Evolutionary conservation across 768 basidiomycete genomes (phyloP), one percentile per base, ranked within the genome.

Genomic region (Mrakia gelida): DNA sequence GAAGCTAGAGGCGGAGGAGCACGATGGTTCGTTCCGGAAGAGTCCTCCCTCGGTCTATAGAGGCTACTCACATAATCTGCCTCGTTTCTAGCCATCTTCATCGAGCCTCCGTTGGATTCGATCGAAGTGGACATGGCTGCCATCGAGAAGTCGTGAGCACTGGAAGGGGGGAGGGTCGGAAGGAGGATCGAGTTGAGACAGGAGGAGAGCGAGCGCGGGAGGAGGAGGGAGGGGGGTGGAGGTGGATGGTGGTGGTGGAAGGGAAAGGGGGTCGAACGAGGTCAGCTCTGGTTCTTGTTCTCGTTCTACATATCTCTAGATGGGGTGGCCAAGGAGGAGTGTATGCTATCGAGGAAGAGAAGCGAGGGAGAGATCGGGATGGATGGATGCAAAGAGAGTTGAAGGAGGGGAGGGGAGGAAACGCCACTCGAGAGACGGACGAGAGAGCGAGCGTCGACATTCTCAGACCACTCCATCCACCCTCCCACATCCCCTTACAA

Each of bases 21-120:
- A 45, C 54, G 32, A 56, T 9, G 54, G 21, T 16, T 32, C 72
- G 72, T 23, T 54, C 49, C 28, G 43, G 68, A n/a, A 21, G 13
- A n/a, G 13, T 43, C 26, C 43, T 49, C 32, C 28, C 15, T 52
- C 49, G 2, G 1, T 52, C 49, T n/a, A n/a, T n/a, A n/a, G n/a
- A n/a, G n/a, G n/a, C n/a, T n/a, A 73, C 72, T 73, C 72, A 73
- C 72, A 54, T 68, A 78, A 52, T 78, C 77, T 7, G 72, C 61
- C 68, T 78, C 77, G 65, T 72, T 65, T 28, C 56, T 49, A 9
- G 72, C 77, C 72, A 78, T 73, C 63, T 78, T 78, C 52, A 78
- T 68, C n/a, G 71, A 59, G 13, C 77, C 77, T 34, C 68, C 43
- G 34, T 41, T 68, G 65, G 71, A 73, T n/a, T 78, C 77, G 52